phyloP scores from a whole-genome alignment of 805 yeast species.

The Starmerella floricola region DNA sequence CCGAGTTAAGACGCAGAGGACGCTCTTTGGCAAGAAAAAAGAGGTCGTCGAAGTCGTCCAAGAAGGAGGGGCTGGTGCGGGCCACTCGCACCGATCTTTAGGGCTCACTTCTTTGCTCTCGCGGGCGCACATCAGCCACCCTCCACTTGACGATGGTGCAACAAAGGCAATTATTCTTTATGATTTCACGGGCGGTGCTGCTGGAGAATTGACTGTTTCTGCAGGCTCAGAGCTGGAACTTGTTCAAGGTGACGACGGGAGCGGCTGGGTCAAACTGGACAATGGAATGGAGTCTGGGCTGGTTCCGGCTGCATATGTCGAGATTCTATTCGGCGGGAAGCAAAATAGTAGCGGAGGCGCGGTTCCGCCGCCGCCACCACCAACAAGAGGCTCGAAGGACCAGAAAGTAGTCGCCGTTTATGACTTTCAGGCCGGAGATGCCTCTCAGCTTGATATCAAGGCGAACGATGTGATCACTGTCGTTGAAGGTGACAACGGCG shows the following conservation, averaged over 20 bases:
- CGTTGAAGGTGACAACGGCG: constrained; percentile 58
- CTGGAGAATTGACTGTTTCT: constrained; percentile 55
- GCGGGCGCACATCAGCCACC: constrained; percentile 15
- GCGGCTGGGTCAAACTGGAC: constrained; percentile 69
- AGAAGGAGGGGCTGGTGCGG: constrained; percentile 4
- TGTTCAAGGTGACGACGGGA: constrained; percentile 64
- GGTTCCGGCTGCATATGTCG: constrained; percentile 74
- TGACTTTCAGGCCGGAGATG: constrained; percentile 65
- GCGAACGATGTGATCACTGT: constrained; percentile 67
- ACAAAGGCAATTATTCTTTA: constrained; percentile 33
- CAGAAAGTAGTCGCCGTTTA: constrained; percentile 44
- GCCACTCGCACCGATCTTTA: constrained; percentile 13
- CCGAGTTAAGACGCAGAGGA: constrained; percentile 42
- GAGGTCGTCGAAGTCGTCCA: constrained; percentile 24
- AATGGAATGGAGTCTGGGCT: constrained; percentile 57
- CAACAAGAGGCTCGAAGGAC: constrained; percentile 37
- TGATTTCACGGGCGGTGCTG: constrained; percentile 53
- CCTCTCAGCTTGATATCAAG: constrained; percentile 59
- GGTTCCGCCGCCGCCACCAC: constrained; percentile 56
- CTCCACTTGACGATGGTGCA: constrained; percentile 17
- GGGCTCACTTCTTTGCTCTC: constrained; percentile 24
- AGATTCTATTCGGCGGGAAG: constrained; percentile 29
- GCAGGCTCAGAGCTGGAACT: constrained; percentile 53
- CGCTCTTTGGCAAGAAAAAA: constrained; percentile 38
- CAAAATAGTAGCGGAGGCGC: constrained; percentile 20